Base-by-base conservation (phyloP, 2,329 filamentous ascomycete species). In the Botrytis squamosa region DNA sequence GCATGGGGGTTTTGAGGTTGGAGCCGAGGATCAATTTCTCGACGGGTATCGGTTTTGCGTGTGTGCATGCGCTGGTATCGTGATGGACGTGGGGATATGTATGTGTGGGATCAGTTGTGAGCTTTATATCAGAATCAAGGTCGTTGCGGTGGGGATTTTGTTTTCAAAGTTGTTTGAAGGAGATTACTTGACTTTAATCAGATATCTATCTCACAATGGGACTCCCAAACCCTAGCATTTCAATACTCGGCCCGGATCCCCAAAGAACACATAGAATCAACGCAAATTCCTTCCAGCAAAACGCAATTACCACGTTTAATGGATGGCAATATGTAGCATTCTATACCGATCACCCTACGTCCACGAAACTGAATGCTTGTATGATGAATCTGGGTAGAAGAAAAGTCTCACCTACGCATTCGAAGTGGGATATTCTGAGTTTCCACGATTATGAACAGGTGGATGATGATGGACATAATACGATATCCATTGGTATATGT, bases 391-490 rank as follows among this genome's bases (percentile, higher is more conserved):
- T 78, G 38, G 71, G 74, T n/a, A 68, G 77, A 66, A 72, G 76
- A 38, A 44, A 59, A 60, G 44, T 72, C 16, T 5, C 36, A 60
- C 62, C 46, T 38, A 29, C n/a, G 22, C 25, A 59, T 18, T 33
- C 9, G 62, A 60, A 68, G n/a, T 79, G 77, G 77, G 74, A 77
- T 42, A 75, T 42, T 12, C n/a, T 79, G 38, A 74, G 60, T 9
- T 78, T 79, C 42, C 63, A 49, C 16, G 78, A 80, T 52, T 79
- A 78, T 70, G 67, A 75, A 22, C 77, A 79, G 59, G 70, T 42
- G 29, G 71, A 44, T 46, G 78, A 80, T 71, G 78, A 79, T 76
- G 78, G 78, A 9, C 77, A 78, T 62, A 76, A 78, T 63, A 77
- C 75, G 1, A 77, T 78, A 42, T 78, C 75, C 8, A 74, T 80